phyloP scores from a whole-genome alignment of 306 rosid species.

The Trifolium dubium region DNA sequence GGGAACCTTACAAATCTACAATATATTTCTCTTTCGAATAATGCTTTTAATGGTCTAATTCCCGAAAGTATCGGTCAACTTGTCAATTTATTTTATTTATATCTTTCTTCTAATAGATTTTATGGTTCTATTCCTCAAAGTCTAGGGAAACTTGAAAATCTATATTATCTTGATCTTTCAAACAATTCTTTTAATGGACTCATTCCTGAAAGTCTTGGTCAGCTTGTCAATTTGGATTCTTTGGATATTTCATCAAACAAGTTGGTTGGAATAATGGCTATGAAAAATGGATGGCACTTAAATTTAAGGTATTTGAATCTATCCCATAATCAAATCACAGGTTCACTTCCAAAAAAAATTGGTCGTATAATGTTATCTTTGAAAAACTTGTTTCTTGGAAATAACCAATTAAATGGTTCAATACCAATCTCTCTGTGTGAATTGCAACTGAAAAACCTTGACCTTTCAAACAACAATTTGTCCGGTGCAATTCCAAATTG shows the following conservation, averaged over 20 bases:
- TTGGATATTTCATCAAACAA: slow-evolving; percentile 8
- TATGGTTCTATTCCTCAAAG: background rate
- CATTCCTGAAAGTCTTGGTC: slow-evolving; percentile 15
- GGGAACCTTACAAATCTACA: background rate
- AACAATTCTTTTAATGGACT: slow-evolving; percentile 5
- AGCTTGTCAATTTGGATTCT: background rate
- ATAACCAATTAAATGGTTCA: slow-evolving; percentile 32
- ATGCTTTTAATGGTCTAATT: background rate
- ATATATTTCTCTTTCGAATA: background rate
- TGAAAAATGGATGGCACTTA: background rate
- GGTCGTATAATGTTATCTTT: background rate
- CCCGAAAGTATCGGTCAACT: background rate
- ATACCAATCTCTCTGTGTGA: slow-evolving; percentile 32
- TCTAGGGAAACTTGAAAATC: background rate
- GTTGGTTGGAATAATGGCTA: background rate
- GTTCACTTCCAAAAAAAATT: slow-evolving; percentile 25
- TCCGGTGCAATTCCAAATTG: slow-evolving; percentile 33
- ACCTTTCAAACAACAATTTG: slow-evolving; percentile 35
- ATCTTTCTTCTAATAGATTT: background rate
- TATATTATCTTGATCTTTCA: background rate
- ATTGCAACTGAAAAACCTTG: background rate
- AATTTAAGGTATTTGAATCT: background rate
- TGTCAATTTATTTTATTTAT: background rate
- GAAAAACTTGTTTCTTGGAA: background rate
- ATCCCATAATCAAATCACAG: slow-evolving; percentile 9